A percentile compares a stretch with the other conserved stretches of the same genome.
Conservation (phyloP, 306 rosid species). For the Mimosa bimucronata region DNA sequence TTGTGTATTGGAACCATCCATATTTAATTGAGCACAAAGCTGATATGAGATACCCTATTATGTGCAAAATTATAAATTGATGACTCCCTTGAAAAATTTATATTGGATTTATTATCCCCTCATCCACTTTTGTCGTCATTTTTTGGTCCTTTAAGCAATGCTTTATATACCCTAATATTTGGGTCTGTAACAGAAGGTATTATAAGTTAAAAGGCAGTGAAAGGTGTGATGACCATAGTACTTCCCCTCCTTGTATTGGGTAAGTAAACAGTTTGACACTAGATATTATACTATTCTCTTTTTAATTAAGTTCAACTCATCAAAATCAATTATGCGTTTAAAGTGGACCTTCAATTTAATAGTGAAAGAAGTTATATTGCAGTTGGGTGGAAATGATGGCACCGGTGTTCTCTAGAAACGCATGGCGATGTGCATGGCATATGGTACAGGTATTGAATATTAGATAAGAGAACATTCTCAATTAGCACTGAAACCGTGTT, state of each 20-base stretch:
- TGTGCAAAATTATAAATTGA: not conserved
- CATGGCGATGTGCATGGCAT: conserved; percentile 93
- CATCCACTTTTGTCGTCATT: not conserved
- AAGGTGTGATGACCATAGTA: conserved; percentile 72
- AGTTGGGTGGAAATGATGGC: conserved; percentile 99
- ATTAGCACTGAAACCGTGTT: conserved; percentile 5
- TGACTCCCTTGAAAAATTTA: not conserved
- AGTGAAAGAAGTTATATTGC: conserved; percentile 38
- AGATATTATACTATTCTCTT: conserved; percentile 30
- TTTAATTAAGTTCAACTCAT: not conserved
- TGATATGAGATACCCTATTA: not conserved
- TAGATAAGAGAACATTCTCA: not conserved
- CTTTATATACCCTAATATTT: not conserved
- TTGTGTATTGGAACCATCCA: not conserved
- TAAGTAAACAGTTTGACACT: conserved; percentile 40
- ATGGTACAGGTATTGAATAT: conserved; percentile 72
- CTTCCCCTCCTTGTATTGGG: conserved; percentile 90
- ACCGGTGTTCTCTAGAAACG: conserved; percentile 80
- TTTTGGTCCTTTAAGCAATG: not conserved
- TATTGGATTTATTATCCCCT: not conserved
- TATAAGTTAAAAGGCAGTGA: conserved; percentile 74
- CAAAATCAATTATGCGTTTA: conserved; percentile 11
- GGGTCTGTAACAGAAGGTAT: conserved; percentile 66
- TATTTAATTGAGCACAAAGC: conserved; percentile 12
- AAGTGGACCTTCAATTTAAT: conserved; percentile 31